Percentiles rank a stretch among this genome's conserved stretches.
phyloP scores from a whole-genome alignment of 1,284 basidiomycete genomes.

The Bjerkandera adusta region DNA sequence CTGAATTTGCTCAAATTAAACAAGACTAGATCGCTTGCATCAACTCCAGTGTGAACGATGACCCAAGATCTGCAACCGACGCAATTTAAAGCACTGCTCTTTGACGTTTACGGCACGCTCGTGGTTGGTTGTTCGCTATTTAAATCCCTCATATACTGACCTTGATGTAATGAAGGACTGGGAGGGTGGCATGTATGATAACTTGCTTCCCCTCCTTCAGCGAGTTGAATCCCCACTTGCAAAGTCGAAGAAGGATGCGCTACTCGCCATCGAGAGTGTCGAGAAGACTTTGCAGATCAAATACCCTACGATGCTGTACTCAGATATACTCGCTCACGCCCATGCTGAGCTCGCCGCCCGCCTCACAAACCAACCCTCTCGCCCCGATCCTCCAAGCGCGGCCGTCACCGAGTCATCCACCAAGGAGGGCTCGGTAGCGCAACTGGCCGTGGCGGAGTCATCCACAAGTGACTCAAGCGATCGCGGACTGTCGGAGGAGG shows the following conservation, averaged over 20 bases:
- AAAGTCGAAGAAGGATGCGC: slow-evolving; percentile 43
- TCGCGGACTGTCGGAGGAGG: slow-evolving; percentile 20
- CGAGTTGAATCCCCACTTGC: slow-evolving; percentile 42
- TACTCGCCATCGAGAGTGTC: slow-evolving; percentile 49
- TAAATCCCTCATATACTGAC: slow-evolving; percentile 7
- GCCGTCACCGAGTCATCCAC: slow-evolving; percentile 14
- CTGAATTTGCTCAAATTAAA: too few relatives aligned
- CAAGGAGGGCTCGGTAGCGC: slow-evolving; percentile 1
- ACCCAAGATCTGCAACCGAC: slow-evolving; percentile 16
- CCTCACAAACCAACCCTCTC: slow-evolving; percentile 22
- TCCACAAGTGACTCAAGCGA: slow-evolving; percentile 12
- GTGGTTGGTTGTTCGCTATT: slow-evolving; percentile 36
- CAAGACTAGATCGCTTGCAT: too few relatives aligned
- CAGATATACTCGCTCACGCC: slow-evolving; percentile 52
- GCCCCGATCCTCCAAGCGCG: not conserved
- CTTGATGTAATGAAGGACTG: slow-evolving; percentile 50
- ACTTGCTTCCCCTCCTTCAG: slow-evolving; percentile 50
- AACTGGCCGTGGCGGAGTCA: slow-evolving; percentile 15
- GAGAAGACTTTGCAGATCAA: slow-evolving; percentile 58
- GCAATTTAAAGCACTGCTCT: slow-evolving; percentile 30
- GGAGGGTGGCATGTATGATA: slow-evolving; percentile 62
- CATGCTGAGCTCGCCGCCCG: slow-evolving; percentile 41
- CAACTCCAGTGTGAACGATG: too few relatives aligned
- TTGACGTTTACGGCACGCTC: slow-evolving; percentile 71
- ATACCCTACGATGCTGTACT: slow-evolving; percentile 58